Base-by-base conservation (phyloP, 164 flowering plant genomes). In the Euptelea pleiosperma region DNA sequence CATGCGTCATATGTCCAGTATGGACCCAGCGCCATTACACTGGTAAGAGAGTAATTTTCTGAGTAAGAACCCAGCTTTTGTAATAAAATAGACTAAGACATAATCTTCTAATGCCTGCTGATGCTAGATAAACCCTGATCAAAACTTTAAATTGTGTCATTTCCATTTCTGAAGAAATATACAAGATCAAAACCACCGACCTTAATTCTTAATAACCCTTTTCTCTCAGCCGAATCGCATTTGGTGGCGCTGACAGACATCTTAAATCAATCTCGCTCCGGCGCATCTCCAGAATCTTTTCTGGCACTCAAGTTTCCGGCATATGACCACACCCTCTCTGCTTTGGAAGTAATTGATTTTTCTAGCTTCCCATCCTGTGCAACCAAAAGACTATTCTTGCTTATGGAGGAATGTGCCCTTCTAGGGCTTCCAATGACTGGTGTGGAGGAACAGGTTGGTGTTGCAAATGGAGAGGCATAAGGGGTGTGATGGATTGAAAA, bases 381-480 rank as follows among this genome's bases (percentile, higher is more conserved):
- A 5, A 25, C 58, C 55, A 19, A 31, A 15, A 15, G 51, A 65
- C 47, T 44, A 14, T 33, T 31, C 47, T 63, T 68, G 44, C 30
- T 36, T 1, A 51, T 9, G 4, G 61, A 30, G 2, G 35, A 49
- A 29, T 42, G 66, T 11, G 53, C 22, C 57, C 72, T 73, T 48
- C 60, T 40, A 14, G 78, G 79, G 63, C 81, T 73, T 45, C 65
- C 65, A n/a, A 4, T 8, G 0, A 63, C 53, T 1, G 72, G 73
- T 19, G 71, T 58, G 6, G 78, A 71, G 8, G 75, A 63, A 60
- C 62, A 69, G 47, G 73, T 41, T 36, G 82, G 77, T 0, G 77
- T 59, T 15, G 80, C 70, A 72, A 72, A 73, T 30, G 82, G 79
- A 25, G 83, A 72, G 15, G 73, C 65, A 49, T 48, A 68, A 37